A percentile compares a stretch with the other conserved stretches of the same genome.
Conservation (phyloP, 495 filamentous ascomycete genomes). For the Xylona heveae region DNA sequence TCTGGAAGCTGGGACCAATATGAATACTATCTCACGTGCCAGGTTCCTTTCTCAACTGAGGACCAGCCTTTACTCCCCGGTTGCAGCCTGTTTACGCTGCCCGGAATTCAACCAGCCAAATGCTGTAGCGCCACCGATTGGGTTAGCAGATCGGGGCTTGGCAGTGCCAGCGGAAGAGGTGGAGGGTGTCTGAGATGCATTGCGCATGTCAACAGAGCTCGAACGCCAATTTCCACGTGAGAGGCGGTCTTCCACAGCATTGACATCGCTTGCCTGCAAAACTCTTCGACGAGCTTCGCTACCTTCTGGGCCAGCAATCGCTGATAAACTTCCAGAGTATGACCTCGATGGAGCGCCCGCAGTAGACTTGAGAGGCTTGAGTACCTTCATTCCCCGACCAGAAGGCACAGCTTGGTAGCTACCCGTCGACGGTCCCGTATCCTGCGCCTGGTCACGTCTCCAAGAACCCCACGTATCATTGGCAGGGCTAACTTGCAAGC, state of each 20-base stretch:
- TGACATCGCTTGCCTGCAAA: too few species aligned
- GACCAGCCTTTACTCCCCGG: not conserved
- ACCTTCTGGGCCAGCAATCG: too few species aligned
- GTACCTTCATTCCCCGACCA: constrained; percentile 51
- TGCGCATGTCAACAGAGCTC: too few species aligned
- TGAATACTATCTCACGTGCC: too few species aligned
- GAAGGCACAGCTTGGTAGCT: constrained; percentile 34
- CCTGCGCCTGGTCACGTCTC: constrained; percentile 28
- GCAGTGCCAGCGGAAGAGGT: constrained; percentile 19
- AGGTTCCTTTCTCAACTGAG: too few species aligned
- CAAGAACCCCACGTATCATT: constrained; percentile 44
- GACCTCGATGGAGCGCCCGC: constrained; percentile 16
- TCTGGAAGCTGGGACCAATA: too few species aligned
- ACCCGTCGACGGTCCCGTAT: not conserved
- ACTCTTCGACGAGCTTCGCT: too few species aligned
- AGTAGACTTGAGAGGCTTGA: constrained; percentile 39
- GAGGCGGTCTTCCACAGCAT: too few species aligned
- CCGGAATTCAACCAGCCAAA: constrained; percentile 72
- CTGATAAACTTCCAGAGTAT: too few species aligned
- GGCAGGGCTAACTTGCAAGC: too few species aligned
- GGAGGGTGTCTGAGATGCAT: constrained; percentile 14
- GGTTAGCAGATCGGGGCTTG: constrained; percentile 43
- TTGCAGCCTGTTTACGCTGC: not conserved
- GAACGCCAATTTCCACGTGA: too few species aligned
- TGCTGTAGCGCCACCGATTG: constrained; percentile 78